Percentiles rank a stretch among this genome's conserved stretches.
These are phyloP conservation scores for Colletotrichum sp. DNA, from an alignment of 2,329 filamentous ascomycete genomes.

Conservation along the genomic window DNA sequence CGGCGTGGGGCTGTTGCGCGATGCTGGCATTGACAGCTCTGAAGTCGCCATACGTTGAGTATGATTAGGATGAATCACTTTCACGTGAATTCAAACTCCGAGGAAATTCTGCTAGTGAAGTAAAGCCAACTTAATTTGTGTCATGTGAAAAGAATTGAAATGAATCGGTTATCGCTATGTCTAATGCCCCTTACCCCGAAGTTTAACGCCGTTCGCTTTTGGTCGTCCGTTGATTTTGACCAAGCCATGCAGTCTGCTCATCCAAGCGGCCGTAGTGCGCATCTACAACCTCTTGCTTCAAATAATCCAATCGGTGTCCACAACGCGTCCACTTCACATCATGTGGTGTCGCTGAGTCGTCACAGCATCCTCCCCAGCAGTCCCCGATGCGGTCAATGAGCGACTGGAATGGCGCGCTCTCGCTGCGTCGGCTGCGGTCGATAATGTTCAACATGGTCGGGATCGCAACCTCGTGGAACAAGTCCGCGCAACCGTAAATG, in stretches of 20 bases:
- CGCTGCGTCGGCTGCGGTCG: conserved; percentile 25
- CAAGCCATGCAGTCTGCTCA: conserved; percentile 15
- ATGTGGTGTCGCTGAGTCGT: conserved; percentile 16
- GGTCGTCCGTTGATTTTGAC: not conserved
- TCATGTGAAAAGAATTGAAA: not conserved
- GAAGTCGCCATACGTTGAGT: not conserved
- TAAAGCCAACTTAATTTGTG: not conserved
- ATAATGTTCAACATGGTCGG: conserved; percentile 36
- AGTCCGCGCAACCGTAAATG: conserved; percentile 25
- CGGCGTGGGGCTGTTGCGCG: not conserved
- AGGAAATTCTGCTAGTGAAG: not conserved
- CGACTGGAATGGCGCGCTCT: not conserved
- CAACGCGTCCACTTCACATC: conserved; percentile 20
- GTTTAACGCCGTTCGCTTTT: not conserved
- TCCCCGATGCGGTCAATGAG: conserved; percentile 22
- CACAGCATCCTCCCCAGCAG: conserved; percentile 24
- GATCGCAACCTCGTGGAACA: conserved; percentile 36
- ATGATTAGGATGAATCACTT: not conserved
- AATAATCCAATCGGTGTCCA: conserved; percentile 21
- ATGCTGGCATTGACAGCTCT: not conserved
- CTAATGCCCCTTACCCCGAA: not conserved
- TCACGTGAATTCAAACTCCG: not conserved
- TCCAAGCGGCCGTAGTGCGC: conserved; percentile 17
- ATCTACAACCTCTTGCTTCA: conserved; percentile 18
- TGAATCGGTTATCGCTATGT: not conserved